Evolutionary conservation across 2,329 filamentous ascomycete genomes (phyloP).

Genomic region (Hypoxylon rubiginosum): DNA sequence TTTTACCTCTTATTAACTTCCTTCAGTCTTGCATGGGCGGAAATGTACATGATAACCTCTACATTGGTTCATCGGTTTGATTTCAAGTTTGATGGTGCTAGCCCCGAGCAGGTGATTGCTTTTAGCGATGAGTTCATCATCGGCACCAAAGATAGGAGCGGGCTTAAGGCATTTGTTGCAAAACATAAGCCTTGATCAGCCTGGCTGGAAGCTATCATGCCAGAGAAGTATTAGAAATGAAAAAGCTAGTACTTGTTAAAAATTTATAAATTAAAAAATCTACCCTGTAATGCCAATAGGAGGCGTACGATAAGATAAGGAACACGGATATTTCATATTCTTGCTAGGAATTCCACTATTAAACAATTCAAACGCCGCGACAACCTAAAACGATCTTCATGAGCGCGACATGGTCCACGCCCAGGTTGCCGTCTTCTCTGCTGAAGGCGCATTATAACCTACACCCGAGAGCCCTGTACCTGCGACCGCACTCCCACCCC

Average conservation of each 20-base stretch:
- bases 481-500: not conserved
- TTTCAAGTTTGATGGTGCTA: constrained; percentile 12
- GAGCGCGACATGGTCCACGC: constrained; percentile 23
- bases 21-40: constrained; percentile 36
- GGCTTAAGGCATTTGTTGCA: constrained; percentile 6
- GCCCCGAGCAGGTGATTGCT: constrained; percentile 20
- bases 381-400: constrained; percentile 12
- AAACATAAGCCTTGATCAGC: too few species aligned
- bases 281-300: constrained; percentile 13
- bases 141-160: constrained; percentile 18
- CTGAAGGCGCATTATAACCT: constrained; percentile 5
- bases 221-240: too few species aligned
- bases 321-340: constrained; percentile 3
- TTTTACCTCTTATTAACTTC: too few species aligned
- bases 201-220: too few species aligned
- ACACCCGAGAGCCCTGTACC: not conserved
- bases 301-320: constrained; percentile 31
- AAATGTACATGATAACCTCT: constrained; percentile 28
- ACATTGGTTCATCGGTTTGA: constrained; percentile 29
- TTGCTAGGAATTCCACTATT: not conserved
- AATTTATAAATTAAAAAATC: not conserved
- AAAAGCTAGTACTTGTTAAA: too few species aligned
- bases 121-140: constrained; percentile 33
- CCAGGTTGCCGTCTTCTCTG: constrained; percentile 9
- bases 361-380: not conserved